phyloP scores from a whole-genome alignment of 2,329 filamentous ascomycete genomes.

The Myriosclerotinia curreyana region DNA sequence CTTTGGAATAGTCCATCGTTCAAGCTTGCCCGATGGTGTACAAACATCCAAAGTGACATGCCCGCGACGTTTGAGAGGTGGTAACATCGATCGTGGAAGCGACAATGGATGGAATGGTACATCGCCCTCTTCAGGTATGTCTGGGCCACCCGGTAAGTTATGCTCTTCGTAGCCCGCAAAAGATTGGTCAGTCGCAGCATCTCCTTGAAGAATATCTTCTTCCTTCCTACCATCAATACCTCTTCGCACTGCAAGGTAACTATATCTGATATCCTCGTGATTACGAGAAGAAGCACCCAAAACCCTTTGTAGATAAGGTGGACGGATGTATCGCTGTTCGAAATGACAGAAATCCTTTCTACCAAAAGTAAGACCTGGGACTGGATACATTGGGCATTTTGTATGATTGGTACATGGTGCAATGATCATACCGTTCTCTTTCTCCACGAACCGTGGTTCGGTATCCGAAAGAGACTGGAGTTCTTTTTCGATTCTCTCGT shows the following conservation, averaged over 20 bases:
- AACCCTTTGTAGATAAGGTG: conserved; percentile 75
- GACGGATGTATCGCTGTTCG: conserved; percentile 81
- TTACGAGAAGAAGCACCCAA: conserved; percentile 68
- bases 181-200: conserved; percentile 59
- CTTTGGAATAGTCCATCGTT: conserved; percentile 89
- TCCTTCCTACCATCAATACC: conserved; percentile 55
- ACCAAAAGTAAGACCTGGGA: conserved; percentile 65
- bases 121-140: conserved; percentile 27
- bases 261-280: conserved; percentile 88
- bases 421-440: conserved; percentile 62
- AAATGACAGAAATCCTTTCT: conserved; percentile 92
- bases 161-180: conserved; percentile 68
- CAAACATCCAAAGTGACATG: conserved; percentile 91
- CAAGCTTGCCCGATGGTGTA: conserved; percentile 78
- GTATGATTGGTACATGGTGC: conserved; percentile 86
- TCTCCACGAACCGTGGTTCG: conserved; percentile 39
- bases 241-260: conserved; percentile 81
- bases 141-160: conserved; percentile 33
- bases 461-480: conserved; percentile 33
- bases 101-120: conserved; percentile 54
- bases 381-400: conserved; percentile 82
- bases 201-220: conserved; percentile 48
- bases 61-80: conserved; percentile 80
- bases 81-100: conserved; percentile 74
- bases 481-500: conserved; percentile 43